Percentiles rank a stretch among this genome's conserved stretches.
Conservation (phyloP, 768 basidiomycete species). For the Lactarius quietus region DNA sequence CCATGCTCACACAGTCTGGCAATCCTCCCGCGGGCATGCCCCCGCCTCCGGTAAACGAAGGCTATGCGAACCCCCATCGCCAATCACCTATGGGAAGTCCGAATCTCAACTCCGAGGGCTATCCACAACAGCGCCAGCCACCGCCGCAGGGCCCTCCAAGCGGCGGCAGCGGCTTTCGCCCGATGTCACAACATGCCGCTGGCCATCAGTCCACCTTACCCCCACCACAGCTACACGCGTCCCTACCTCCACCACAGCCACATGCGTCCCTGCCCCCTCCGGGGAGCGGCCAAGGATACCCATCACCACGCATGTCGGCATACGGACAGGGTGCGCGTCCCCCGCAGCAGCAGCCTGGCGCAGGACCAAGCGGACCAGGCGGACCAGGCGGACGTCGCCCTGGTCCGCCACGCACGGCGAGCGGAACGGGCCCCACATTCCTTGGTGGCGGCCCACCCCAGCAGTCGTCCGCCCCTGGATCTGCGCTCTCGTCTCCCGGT, state of each 20-base stretch:
- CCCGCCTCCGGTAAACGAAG: neutral
- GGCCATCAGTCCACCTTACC: neutral
- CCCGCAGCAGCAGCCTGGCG: neutral
- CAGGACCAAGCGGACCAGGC: neutral
- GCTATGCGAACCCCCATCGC: slow-evolving; percentile 4
- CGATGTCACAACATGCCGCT: neutral
- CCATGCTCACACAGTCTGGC: neutral
- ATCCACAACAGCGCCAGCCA: slow-evolving; percentile 12
- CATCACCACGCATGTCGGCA: slow-evolving; percentile 2
- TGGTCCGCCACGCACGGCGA: neutral
- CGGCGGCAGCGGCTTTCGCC: neutral
- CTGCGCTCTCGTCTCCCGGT: neutral
- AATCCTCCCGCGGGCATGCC: slow-evolving; percentile 12
- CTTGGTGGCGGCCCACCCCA: neutral
- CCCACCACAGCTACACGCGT: slow-evolving; percentile 1
- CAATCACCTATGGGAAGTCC: slow-evolving; percentile 18
- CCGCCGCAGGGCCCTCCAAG: slow-evolving; percentile 16
- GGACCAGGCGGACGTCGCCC: slow-evolving; percentile 15
- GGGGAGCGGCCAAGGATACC: neutral
- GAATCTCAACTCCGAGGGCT: slow-evolving; percentile 4
- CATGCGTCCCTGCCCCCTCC: neutral
- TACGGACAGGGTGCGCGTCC: slow-evolving; percentile 5
- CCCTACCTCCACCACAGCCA: neutral
- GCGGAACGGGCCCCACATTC: neutral
- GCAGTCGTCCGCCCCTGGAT: slow-evolving; percentile 4